Base-by-base conservation (phyloP, 805 yeast species). In the Phaffomyces antillensis region DNA sequence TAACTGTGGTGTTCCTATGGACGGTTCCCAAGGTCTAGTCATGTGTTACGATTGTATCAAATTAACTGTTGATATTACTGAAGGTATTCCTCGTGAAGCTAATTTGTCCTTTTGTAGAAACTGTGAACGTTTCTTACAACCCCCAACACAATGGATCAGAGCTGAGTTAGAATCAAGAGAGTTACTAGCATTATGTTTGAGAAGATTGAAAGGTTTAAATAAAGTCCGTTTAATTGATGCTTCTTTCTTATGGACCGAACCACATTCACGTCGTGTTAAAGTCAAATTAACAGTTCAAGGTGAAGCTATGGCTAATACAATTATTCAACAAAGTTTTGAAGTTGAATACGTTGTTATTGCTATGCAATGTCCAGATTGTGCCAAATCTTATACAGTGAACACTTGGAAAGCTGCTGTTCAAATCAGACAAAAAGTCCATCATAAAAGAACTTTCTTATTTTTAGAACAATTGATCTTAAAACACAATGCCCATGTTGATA, bases 371-470 rank as follows among this genome's bases (percentile, higher is more conserved):
- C 83, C 96, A 4, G 98, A 91, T 68, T 93, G 99, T 79, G 99
- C 98, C 44, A 90, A 88, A 65, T 85, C 96, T 1, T 93, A 84
- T 60, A 93, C 99, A 30, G 85, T 95, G 25, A 88, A 93, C 66
- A 95, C 98, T 5, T 93, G 99, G 99, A 84, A 93, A 66, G 97
- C 99, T 30, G 80, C 91, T 26, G 96, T 95, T 33, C 99, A 93
- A 71, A 85, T 95, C 57, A 83, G 99, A 70, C 99, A 93, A 68
- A 93, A 95, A 64, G 99, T 93, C 33, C 79, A 87, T 16, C 99
- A 93, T 67, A 93, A 93, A 70, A 83, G 96, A 75, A 93, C 99
- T 9, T 91, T 93, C 65, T 76, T 91, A 64, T 93, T 87, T 61
- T 77, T 93, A 57, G 99, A 93, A 71, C 99, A 93, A 70, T 75